Conservation (phyloP, 768 basidiomycete species). For the Mycena vulgaris region DNA sequence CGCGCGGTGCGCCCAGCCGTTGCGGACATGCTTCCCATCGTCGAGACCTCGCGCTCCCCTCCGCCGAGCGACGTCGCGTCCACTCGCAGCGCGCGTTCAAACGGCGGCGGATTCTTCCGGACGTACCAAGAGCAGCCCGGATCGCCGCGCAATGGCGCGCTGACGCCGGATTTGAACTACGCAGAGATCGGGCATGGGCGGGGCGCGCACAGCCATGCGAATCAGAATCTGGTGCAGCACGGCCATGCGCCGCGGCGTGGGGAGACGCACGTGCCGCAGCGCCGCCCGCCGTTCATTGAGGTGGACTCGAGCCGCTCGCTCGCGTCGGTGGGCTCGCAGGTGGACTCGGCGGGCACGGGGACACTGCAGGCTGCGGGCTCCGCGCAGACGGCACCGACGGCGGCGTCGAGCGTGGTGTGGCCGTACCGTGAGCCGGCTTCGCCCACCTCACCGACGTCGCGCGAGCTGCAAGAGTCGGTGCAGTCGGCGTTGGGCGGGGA, state of each 20-base stretch:
- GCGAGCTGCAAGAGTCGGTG: slow-evolving; percentile 61
- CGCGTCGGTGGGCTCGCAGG: background rate
- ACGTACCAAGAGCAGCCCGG: slow-evolving; percentile 62
- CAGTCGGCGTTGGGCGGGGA: slow-evolving; percentile 47
- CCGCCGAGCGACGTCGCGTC: slow-evolving; percentile 64
- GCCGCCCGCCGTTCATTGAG: slow-evolving; percentile 33
- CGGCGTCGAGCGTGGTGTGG: slow-evolving; percentile 52
- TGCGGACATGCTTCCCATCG: slow-evolving; percentile 69
- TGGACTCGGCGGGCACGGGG: background rate
- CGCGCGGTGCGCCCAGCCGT: slow-evolving; percentile 56
- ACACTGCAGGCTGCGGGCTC: background rate
- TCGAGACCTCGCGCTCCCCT: slow-evolving; percentile 74
- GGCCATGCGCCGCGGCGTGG: slow-evolving; percentile 41
- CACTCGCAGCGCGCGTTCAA: slow-evolving; percentile 65
- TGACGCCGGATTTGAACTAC: slow-evolving; percentile 82
- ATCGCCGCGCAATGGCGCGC: slow-evolving; percentile 65
- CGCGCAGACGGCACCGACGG: slow-evolving; percentile 11
- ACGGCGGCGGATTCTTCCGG: slow-evolving; percentile 72
- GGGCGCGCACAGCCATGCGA: slow-evolving; percentile 49
- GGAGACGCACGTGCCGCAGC: slow-evolving; percentile 35
- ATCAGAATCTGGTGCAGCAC: slow-evolving; percentile 40
- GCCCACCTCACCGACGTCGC: slow-evolving; percentile 48
- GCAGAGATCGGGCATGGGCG: slow-evolving; percentile 86
- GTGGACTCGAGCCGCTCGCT: slow-evolving; percentile 28
- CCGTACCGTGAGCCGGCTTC: slow-evolving; percentile 61